Evolutionary conservation across 352 stramenopile species (phyloP).

Genomic region (Globisporangium alternatum): DNA sequence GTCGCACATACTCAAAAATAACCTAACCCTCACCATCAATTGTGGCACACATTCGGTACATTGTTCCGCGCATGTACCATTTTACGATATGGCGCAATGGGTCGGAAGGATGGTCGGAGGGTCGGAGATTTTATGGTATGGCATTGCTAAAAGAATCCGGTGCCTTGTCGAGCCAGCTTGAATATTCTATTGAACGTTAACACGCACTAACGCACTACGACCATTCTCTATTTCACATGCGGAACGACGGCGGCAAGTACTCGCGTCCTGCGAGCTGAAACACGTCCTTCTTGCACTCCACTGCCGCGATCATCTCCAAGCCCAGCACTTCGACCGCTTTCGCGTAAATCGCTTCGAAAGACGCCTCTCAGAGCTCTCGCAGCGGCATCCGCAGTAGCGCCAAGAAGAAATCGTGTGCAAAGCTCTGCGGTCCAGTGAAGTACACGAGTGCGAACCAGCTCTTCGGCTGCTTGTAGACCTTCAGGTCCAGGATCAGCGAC

Average conservation of each 20-base stretch:
- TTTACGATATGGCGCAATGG: too few species aligned
- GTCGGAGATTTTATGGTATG: too few species aligned
- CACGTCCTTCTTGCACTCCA: conserved; percentile 61
- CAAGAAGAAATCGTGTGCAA: conserved; percentile 43
- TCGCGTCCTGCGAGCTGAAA: conserved; percentile 45
- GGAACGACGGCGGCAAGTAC: conserved; percentile 38
- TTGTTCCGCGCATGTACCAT: too few species aligned
- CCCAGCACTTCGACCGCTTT: conserved; percentile 31
- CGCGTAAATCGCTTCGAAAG: conserved; percentile 59
- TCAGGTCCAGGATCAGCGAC: conserved; percentile 65
- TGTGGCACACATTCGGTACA: too few species aligned
- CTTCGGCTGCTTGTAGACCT: conserved; percentile 48
- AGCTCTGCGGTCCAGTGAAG: conserved; percentile 68
- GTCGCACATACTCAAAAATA: too few species aligned
- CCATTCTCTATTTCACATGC: conserved; percentile 5
- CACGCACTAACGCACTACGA: background rate
- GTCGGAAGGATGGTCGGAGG: too few species aligned
- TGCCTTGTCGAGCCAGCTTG: background rate
- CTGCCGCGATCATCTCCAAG: conserved; percentile 23
- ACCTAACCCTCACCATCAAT: too few species aligned
- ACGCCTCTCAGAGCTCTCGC: conserved; percentile 39
- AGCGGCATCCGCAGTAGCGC: conserved; percentile 38
- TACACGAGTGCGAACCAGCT: conserved; percentile 76
- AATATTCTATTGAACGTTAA: background rate
- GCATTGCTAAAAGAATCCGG: too few species aligned